Evolutionary conservation across 2,329 filamentous ascomycete genomes (phyloP), one percentile per base, ranked within the genome.

Genomic region (Microdochium nivale): DNA sequence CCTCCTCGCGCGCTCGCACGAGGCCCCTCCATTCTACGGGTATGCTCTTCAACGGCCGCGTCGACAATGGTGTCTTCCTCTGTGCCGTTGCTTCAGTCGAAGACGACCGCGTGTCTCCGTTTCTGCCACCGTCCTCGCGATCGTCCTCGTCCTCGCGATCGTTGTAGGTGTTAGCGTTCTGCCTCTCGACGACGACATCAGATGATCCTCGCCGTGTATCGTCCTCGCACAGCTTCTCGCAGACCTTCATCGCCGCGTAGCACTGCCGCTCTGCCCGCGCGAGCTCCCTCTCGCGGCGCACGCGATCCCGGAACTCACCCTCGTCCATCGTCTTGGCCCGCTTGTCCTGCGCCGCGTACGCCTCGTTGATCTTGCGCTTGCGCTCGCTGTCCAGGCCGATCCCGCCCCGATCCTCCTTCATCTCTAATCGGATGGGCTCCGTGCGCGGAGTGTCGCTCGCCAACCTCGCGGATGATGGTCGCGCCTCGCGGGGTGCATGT

Each of bases 301-400:
- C 79, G 2, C 89, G 75, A 56, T 88, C 86, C 10, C 88, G 74
- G 62, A 88, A 95, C 63, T 87, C 87, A 1, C 77, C 77, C 53
- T 87, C 84, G 43, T 88, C 78, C 30, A 72, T 76, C 48, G 79
- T 77, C 64, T 81, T 83, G 14, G 75, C 69, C 64, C 74, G 78
- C 68, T 90, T 90, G 49, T 74, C 70, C 37, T 75, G 69, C 53
- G 64, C 71, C 56, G 79, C 80, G 3, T 78, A 78, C 51, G 81
- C 79, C 66, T 90, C 86, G 44, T 79, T 71, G 23, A 83, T 63
- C 63, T 87, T 91, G 57, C 89, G 78, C 73, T 95, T 96, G 70
- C 85, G 85, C 66, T 94, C 90, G 3, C 78, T 83, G 56, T 94
- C 89, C 60, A 92, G 70, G 0, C 94, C 92, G 57, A 97, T 90